A percentile compares a stretch with the other conserved stretches of the same genome.
Evolutionary conservation across 2,329 filamentous ascomycete genomes (phyloP).

Genomic region (Volutella citrinella): DNA sequence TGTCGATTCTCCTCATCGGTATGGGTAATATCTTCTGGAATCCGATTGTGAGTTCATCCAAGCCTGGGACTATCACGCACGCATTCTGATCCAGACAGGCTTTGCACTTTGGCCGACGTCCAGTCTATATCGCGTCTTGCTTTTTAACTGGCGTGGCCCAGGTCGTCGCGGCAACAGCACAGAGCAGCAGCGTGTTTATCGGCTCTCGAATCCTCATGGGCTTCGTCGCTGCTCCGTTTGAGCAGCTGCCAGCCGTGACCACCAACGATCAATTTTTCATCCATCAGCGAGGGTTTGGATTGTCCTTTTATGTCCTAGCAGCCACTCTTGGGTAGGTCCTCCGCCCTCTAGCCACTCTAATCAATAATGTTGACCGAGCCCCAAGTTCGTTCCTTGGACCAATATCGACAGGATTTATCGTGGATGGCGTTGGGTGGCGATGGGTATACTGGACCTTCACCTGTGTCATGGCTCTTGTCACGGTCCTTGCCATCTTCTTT

Average conservation of each 20-base stretch:
- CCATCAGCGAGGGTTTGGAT: slow-evolving; percentile 2
- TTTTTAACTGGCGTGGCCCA: neutral
- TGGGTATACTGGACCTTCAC: slow-evolving; percentile 1
- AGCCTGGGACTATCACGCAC: neutral
- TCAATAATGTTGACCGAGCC: too few species aligned
- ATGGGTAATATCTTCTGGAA: neutral
- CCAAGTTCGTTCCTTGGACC: neutral
- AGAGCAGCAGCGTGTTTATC: neutral
- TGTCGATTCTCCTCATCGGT: neutral
- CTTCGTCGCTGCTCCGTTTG: slow-evolving; percentile 1
- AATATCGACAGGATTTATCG: neutral
- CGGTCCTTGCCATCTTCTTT: neutral
- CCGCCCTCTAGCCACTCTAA: neutral
- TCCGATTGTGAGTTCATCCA: neutral
- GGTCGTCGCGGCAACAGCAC: neutral
- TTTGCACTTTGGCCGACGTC: neutral
- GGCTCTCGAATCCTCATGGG: slow-evolving; percentile 1
- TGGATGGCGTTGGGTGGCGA: neutral
- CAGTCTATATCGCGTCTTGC: neutral
- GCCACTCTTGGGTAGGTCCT: slow-evolving; percentile 3
- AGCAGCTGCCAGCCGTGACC: slow-evolving; percentile 3
- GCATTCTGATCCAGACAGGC: neutral
- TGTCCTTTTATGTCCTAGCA: slow-evolving; percentile 4
- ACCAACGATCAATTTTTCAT: slow-evolving; percentile 5
- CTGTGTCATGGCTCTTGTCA: neutral